phyloP scores from a whole-genome alignment of 495 filamentous ascomycete genomes.

The Lophiotrema nucula region DNA sequence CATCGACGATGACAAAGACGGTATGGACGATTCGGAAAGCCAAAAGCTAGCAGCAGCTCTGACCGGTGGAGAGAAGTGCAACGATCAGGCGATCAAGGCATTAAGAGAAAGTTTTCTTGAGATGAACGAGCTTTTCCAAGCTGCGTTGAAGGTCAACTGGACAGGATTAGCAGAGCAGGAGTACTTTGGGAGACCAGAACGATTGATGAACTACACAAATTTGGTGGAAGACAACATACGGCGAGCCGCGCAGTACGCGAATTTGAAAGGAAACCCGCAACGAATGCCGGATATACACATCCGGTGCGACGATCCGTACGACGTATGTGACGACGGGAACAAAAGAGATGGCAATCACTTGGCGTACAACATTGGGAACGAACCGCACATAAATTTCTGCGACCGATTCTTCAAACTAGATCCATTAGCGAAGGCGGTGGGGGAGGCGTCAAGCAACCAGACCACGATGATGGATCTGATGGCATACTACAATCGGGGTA shows the following conservation, averaged over 20 bases:
- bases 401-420: slow-evolving; percentile 11
- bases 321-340: slow-evolving; percentile 2
- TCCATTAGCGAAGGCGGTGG: slow-evolving; percentile 3
- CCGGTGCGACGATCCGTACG: slow-evolving; percentile 26
- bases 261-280: slow-evolving; percentile 9
- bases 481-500: slow-evolving; percentile 28
- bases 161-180: slow-evolving; percentile 7
- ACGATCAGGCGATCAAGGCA: slow-evolving; percentile 10
- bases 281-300: slow-evolving; percentile 25
- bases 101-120: slow-evolving; percentile 20
- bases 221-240: slow-evolving; percentile 17
- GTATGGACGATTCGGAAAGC: neutral
- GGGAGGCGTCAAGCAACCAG: slow-evolving; percentile 1
- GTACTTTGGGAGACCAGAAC: slow-evolving; percentile 9
- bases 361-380: slow-evolving; percentile 28
- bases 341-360: slow-evolving; percentile 13
- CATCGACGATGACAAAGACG: slow-evolving; percentile 5
- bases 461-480: slow-evolving; percentile 1
- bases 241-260: slow-evolving; percentile 20
- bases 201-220: slow-evolving; percentile 14
- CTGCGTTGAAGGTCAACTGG: slow-evolving; percentile 5
- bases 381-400: slow-evolving; percentile 30
- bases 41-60: neutral
- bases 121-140: slow-evolving; percentile 23
- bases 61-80: slow-evolving; percentile 18